Conservation (phyloP, 352 stramenopile genomes). For the Phytopythium cucurbitacearum region DNA sequence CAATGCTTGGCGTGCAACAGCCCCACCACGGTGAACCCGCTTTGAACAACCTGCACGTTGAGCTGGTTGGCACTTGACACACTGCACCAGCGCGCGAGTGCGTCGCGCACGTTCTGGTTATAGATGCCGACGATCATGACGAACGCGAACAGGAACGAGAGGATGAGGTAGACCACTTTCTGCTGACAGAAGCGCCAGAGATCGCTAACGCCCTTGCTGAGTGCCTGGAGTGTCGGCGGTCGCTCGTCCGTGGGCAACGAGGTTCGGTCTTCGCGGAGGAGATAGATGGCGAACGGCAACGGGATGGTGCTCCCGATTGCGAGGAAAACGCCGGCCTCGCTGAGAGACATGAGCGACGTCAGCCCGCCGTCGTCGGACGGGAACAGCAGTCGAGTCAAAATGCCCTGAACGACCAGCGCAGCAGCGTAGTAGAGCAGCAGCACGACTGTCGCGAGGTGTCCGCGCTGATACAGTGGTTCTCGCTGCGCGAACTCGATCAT, state of each 20-base stretch:
- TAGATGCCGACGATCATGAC: slow-evolving; percentile 32
- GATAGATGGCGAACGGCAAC: slow-evolving; percentile 29
- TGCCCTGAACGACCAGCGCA: slow-evolving; percentile 17
- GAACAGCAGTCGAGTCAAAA: slow-evolving; percentile 23
- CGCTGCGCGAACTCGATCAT: slow-evolving; percentile 51
- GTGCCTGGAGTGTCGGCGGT: slow-evolving; percentile 3
- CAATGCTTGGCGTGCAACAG: slow-evolving; percentile 36
- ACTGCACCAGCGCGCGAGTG: slow-evolving; percentile 30
- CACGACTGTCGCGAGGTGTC: slow-evolving; percentile 37
- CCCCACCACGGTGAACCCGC: slow-evolving; percentile 20
- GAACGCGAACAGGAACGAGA: slow-evolving; percentile 42
- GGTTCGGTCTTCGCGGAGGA: slow-evolving; percentile 30
- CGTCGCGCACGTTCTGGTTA: slow-evolving; percentile 27
- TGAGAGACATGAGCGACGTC: slow-evolving; percentile 17
- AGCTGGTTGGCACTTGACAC: slow-evolving; percentile 15
- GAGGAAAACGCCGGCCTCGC: slow-evolving; percentile 13
- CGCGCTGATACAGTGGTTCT: slow-evolving; percentile 38
- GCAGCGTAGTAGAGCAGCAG: slow-evolving; percentile 38
- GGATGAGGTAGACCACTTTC: slow-evolving; percentile 44
- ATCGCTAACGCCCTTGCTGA: slow-evolving; percentile 24
- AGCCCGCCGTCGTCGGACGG: slow-evolving; percentile 11
- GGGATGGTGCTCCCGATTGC: slow-evolving; percentile 11
- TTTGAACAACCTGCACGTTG: slow-evolving; percentile 21
- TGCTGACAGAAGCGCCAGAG: slow-evolving; percentile 52
- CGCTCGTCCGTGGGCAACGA: slow-evolving; percentile 8